Base-by-base conservation (phyloP, 176 grass and related monocot genomes). In the Carex myosuroides region DNA sequence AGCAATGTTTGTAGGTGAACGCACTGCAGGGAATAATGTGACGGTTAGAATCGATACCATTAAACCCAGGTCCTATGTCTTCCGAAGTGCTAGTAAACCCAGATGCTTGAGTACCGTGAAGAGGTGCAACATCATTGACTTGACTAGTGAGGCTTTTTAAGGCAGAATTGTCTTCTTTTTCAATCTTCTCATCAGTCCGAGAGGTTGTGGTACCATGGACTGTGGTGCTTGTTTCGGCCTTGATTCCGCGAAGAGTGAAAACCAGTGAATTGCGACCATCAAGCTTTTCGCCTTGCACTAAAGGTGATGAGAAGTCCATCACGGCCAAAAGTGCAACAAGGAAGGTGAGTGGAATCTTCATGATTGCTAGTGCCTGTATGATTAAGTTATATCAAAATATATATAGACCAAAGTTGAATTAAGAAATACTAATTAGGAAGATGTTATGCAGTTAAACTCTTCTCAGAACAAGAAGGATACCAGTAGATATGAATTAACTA, bases 161-260 rank as follows among this genome's bases (percentile, higher is more conserved):
- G 4, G 14, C 18, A 41, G 54, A n/a, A 46, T 81, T 81, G 11
- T 39, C 8, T 10, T 67, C 61, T 50, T 67, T 82, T 16, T 48
- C 14, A 17, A 10, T 82, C 3, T 53, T 66, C 42, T 22, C 60
- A 32, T 52, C 60, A 29, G 39, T 20, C 33, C 10, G 18, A 4
- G 79, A n/a, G 50, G 8, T 39, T 13, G n/a, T 53, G 8, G 56
- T 52, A 37, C 33, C 33, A 64, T 81, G 79, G 8, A 32, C 53
- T 44, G 37, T 33, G 60, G 60, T 21, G 59, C 58, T 54, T 67
- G 80, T 66, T 82, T 67, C 30, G 11, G 26, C 18, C 22, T 82
- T 67, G 62, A 82, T 29, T 65, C 61, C 80, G 1, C 80, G 80
- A 50, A 82, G 80, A 53, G 80, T 82, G 80, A 82, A 16, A 67